These are phyloP conservation scores for Emmonsiellopsis sp. DNA, from an alignment of 2,329 filamentous ascomycete genomes.

Conservation along the genomic window DNA sequence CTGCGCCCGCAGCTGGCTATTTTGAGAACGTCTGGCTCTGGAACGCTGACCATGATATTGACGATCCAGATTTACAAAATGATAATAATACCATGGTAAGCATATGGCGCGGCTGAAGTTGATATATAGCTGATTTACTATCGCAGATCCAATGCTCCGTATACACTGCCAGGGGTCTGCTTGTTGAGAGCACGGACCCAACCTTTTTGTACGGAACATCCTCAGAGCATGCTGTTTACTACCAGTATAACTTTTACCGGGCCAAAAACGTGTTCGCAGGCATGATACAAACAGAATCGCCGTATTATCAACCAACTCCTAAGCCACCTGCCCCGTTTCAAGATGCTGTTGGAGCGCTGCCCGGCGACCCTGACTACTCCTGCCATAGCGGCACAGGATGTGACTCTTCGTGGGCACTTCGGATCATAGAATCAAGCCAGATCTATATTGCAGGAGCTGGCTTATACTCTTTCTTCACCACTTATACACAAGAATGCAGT, in stretches of 20 bases:
- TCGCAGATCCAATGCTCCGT: neutral
- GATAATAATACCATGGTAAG: constrained; percentile 4
- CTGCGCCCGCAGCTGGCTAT: constrained; percentile 36
- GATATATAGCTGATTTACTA: neutral
- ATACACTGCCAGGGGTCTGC: constrained; percentile 1
- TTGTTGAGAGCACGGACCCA: constrained; percentile 1
- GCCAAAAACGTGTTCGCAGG: neutral
- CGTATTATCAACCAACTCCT: constrained; percentile 5
- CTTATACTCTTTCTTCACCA: constrained; percentile 1
- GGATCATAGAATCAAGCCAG: neutral
- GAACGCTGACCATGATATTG: constrained; percentile 25
- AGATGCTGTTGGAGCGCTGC: neutral
- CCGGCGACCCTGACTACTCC: neutral
- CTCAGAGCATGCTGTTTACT: constrained; percentile 3
- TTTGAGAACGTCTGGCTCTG: constrained; percentile 26
- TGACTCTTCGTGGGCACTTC: constrained; percentile 1
- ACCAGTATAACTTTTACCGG: constrained; percentile 2
- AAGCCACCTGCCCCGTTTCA: neutral
- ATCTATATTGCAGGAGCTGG: constrained; percentile 3
- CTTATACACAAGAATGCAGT: constrained; percentile 3
- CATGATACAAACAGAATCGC: constrained; percentile 3
- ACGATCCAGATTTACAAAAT: constrained; percentile 8
- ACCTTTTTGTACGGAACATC: constrained; percentile 4
- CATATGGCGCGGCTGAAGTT: neutral
- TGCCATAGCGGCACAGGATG: neutral